Evolutionary conservation across 441 rosid genomes (phyloP).

Genomic region (Arabidopsis hybrid): DNA sequence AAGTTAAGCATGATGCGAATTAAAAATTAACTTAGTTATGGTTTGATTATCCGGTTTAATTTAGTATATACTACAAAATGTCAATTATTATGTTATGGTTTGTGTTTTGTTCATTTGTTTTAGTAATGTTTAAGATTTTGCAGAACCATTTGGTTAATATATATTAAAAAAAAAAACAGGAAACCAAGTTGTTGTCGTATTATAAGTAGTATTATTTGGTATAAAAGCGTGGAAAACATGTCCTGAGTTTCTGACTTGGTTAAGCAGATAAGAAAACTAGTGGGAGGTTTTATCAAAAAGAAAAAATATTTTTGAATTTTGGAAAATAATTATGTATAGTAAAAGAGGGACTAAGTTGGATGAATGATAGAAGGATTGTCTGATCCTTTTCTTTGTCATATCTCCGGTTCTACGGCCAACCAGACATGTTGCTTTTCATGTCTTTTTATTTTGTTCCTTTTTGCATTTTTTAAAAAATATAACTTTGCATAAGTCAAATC

Average conservation of each 20-base stretch:
- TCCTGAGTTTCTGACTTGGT: slow-evolving; percentile 26
- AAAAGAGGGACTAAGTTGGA: slow-evolving; percentile 34
- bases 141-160: background rate
- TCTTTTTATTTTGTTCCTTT: slow-evolving; percentile 38
- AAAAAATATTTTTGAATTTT: no score
- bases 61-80: no score
- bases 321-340: slow-evolving; percentile 16
- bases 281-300: slow-evolving; percentile 12
- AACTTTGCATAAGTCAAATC: slow-evolving; percentile 36
- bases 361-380: slow-evolving; percentile 40
- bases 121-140: background rate
- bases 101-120: no score
- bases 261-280: slow-evolving; percentile 18
- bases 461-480: slow-evolving; percentile 4
- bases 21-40: no score
- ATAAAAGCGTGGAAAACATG: slow-evolving; percentile 41
- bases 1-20: background rate
- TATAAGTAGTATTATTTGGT: background rate
- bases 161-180: no score
- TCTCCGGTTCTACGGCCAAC: slow-evolving; percentile 41
- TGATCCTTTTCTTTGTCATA: slow-evolving; percentile 37
- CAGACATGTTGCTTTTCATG: slow-evolving; percentile 45
- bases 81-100: no score
- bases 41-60: no score
- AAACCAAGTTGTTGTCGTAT: no score